Conservation (phyloP, 257 asterid species). For the Echites panduratus region DNA sequence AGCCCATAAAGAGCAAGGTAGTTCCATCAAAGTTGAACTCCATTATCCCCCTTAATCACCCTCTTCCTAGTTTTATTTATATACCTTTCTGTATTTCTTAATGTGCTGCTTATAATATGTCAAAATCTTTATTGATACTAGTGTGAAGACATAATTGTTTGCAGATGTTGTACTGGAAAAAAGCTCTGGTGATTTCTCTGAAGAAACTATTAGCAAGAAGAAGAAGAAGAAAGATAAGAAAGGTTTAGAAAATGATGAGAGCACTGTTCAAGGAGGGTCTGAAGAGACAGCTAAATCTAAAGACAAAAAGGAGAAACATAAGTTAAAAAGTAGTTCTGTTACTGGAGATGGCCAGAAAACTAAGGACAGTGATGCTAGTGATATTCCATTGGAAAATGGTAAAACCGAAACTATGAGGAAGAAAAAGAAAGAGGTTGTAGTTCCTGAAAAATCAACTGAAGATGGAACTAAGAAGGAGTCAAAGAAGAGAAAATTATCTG, state of each 20-base stretch:
- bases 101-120: background rate
- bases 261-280: slow-evolving; percentile 17
- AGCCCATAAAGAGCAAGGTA: slow-evolving; percentile 40
- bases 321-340: slow-evolving; percentile 7
- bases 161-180: slow-evolving; percentile 19
- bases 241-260: slow-evolving; percentile 11
- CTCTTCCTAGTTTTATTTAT: background rate
- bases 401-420: slow-evolving; percentile 14
- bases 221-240: slow-evolving; percentile 32
- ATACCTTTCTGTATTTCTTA: background rate
- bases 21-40: background rate
- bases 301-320: slow-evolving; percentile 31
- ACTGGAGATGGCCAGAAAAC: slow-evolving; percentile 16
- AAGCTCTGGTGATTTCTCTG: slow-evolving; percentile 23
- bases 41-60: background rate
- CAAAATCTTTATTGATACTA: background rate
- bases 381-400: slow-evolving; percentile 1
- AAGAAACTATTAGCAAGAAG: slow-evolving; percentile 33
- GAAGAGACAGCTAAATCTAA: slow-evolving; percentile 22
- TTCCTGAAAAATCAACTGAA: slow-evolving; percentile 20
- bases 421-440: slow-evolving; percentile 16
- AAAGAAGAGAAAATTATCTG: slow-evolving; percentile 66
- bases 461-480: slow-evolving; percentile 36
- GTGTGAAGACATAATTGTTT: background rate
- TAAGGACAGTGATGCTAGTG: background rate